phyloP scores from a whole-genome alignment of 2,329 filamentous ascomycete species.

The Diaporthe sp. region DNA sequence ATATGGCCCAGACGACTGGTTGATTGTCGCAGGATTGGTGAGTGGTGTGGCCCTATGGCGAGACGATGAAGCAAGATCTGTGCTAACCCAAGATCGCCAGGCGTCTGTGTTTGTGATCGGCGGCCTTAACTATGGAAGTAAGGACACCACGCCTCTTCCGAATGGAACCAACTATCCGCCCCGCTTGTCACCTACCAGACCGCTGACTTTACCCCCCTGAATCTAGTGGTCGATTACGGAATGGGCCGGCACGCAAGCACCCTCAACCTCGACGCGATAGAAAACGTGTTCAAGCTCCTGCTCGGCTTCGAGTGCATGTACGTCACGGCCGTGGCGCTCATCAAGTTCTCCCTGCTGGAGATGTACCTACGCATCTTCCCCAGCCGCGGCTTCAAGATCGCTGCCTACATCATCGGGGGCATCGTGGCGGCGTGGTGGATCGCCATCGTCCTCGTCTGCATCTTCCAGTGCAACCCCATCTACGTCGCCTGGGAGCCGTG shows the following conservation, averaged over 20 bases:
- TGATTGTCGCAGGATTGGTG: conserved; percentile 33
- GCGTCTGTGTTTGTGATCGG: conserved; percentile 29
- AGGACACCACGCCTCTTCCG: conserved; percentile 8
- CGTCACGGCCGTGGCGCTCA: conserved; percentile 36
- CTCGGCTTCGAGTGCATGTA: conserved; percentile 35
- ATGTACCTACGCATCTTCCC: conserved; percentile 43
- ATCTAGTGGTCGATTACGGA: conserved; percentile 34
- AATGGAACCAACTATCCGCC: neutral
- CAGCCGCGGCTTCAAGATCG: conserved; percentile 37
- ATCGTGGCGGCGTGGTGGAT: conserved; percentile 39
- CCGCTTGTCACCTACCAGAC: too few species aligned
- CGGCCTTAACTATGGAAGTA: conserved; percentile 36
- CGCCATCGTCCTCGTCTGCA: conserved; percentile 36
- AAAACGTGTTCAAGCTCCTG: conserved; percentile 38
- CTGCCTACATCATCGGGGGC: conserved; percentile 33
- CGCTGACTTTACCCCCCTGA: neutral
- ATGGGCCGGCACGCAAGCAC: conserved; percentile 32
- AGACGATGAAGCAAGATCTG: neutral
- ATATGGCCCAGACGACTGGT: conserved; percentile 34
- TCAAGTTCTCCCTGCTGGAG: conserved; percentile 40
- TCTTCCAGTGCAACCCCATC: conserved; percentile 54
- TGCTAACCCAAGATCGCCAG: conserved; percentile 24
- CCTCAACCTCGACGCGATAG: conserved; percentile 31
- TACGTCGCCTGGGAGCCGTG: conserved; percentile 46
- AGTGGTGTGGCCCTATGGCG: too few species aligned